These are phyloP conservation scores for Xylaria castorea DNA, from an alignment of 495 filamentous ascomycete genomes.

Conservation along the genomic window DNA sequence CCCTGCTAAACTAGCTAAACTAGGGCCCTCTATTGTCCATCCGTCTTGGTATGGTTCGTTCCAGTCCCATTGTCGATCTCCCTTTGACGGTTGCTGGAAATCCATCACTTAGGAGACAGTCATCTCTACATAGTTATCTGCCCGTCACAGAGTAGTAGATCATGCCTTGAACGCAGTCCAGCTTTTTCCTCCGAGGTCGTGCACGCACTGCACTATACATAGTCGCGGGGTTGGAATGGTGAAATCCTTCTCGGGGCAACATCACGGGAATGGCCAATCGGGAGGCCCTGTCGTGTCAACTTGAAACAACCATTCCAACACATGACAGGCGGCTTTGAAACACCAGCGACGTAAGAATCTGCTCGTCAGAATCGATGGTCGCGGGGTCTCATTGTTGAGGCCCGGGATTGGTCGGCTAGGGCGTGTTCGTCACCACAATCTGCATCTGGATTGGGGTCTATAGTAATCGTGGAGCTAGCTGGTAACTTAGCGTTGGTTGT, in stretches of 20 bases:
- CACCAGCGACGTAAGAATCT: constrained; percentile 21
- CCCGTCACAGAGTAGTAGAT: constrained; percentile 16
- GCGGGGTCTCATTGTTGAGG: neutral
- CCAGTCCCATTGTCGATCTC: constrained; percentile 21
- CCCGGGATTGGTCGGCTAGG: constrained; percentile 10
- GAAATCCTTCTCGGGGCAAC: constrained; percentile 17
- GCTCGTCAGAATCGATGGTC: constrained; percentile 13
- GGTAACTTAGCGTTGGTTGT: neutral
- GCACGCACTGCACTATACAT: neutral
- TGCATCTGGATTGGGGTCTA: neutral
- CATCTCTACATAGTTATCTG: neutral
- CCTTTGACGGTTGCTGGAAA: constrained; percentile 5
- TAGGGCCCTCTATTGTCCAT: neutral
- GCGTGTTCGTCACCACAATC: constrained; percentile 4
- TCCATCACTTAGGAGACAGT: neutral
- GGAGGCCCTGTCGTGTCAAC: constrained; percentile 12
- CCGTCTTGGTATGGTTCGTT: constrained; percentile 9
- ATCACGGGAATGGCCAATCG: constrained; percentile 15
- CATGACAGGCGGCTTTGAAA: constrained; percentile 24
- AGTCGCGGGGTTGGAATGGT: constrained; percentile 23
- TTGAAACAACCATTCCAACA: constrained; percentile 29
- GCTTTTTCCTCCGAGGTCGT: neutral
- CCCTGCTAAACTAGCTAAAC: neutral
- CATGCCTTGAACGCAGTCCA: constrained; percentile 14
- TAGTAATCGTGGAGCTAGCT: constrained; percentile 2